phyloP scores from a whole-genome alignment of 1,284 basidiomycete genomes.

The Rhodotorula sp. region DNA sequence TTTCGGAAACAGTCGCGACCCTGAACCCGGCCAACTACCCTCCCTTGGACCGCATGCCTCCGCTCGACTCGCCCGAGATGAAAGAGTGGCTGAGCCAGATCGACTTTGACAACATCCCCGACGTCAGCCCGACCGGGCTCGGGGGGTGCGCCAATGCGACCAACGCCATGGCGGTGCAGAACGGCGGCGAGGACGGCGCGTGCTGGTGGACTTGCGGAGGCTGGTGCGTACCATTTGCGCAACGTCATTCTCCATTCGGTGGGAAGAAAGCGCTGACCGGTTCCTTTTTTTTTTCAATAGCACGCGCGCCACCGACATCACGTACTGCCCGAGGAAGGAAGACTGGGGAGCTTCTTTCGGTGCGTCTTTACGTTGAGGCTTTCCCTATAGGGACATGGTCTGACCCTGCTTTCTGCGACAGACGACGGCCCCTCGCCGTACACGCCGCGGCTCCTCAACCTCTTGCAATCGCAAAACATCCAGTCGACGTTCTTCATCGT shows the following conservation, averaged over 20 bases:
- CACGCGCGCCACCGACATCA: conserved; percentile 41
- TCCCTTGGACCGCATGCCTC: conserved; percentile 63
- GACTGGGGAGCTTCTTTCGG: conserved; percentile 51
- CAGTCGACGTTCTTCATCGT: conserved; percentile 88
- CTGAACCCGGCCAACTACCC: conserved; percentile 59
- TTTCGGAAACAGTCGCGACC: conserved; percentile 4
- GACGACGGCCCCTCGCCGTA: conserved; percentile 63
- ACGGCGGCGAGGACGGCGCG: conserved; percentile 49
- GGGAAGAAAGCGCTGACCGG: no score
- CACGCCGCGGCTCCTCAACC: conserved; percentile 73
- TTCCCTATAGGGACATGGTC: background rate
- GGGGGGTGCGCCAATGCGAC: conserved; percentile 67
- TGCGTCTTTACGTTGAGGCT: conserved; percentile 25
- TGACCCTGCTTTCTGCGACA: background rate
- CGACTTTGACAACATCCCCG: conserved; percentile 61
- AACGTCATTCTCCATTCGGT: no score
- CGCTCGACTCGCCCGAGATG: conserved; percentile 60
- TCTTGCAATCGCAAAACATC: conserved; percentile 64
- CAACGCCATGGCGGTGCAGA: conserved; percentile 60
- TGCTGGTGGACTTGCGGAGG: conserved; percentile 67
- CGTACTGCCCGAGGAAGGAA: conserved; percentile 47
- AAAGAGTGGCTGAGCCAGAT: conserved; percentile 71
- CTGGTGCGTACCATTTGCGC: background rate
- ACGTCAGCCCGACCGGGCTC: conserved; percentile 57
- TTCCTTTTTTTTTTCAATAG: background rate